Conservation (phyloP, 257 asterid genomes). For the Cynanchum wilfordii region DNA sequence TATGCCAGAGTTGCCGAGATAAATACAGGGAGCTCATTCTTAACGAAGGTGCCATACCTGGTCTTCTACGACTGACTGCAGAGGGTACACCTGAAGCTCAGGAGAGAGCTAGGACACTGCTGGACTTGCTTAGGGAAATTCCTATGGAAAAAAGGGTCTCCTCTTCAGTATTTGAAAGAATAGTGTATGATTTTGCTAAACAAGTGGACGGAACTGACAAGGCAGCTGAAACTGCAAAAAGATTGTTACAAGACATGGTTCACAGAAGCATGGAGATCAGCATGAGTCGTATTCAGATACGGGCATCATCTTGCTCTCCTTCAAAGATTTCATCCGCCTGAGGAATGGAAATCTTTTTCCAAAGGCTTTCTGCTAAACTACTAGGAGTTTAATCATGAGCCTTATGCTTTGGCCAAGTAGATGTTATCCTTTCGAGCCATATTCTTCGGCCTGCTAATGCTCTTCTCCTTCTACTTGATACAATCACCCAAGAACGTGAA, state of each 20-base stretch:
- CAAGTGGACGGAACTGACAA: slow-evolving; percentile 61
- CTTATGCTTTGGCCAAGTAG: neutral
- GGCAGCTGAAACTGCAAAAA: slow-evolving; percentile 80
- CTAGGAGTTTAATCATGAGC: neutral
- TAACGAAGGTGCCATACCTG: slow-evolving; percentile 83
- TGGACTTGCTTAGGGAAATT: slow-evolving; percentile 68
- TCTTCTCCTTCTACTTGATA: neutral
- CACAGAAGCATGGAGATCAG: slow-evolving; percentile 63
- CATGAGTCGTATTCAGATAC: slow-evolving; percentile 29
- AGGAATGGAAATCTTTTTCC: neutral
- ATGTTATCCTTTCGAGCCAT: neutral
- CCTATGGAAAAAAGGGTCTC: slow-evolving; percentile 46
- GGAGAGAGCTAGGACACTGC: slow-evolving; percentile 60
- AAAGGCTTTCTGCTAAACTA: neutral
- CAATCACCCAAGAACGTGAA: neutral
- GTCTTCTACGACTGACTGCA: slow-evolving; percentile 75
- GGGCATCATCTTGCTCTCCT: slow-evolving; percentile 34
- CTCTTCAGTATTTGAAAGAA: slow-evolving; percentile 62
- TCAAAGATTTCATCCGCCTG: slow-evolving; percentile 22
- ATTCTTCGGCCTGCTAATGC: neutral
- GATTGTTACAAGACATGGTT: slow-evolving; percentile 59
- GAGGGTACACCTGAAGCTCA: slow-evolving; percentile 75
- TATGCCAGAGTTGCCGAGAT: slow-evolving; percentile 66
- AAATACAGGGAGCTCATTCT: slow-evolving; percentile 75
- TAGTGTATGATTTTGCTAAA: slow-evolving; percentile 67